A percentile compares a stretch with the other conserved stretches of the same genome.
These are phyloP conservation scores for Cryptosporidium bovis DNA, from an alignment of 169 alveolate genomes.

Conservation along the genomic window DNA sequence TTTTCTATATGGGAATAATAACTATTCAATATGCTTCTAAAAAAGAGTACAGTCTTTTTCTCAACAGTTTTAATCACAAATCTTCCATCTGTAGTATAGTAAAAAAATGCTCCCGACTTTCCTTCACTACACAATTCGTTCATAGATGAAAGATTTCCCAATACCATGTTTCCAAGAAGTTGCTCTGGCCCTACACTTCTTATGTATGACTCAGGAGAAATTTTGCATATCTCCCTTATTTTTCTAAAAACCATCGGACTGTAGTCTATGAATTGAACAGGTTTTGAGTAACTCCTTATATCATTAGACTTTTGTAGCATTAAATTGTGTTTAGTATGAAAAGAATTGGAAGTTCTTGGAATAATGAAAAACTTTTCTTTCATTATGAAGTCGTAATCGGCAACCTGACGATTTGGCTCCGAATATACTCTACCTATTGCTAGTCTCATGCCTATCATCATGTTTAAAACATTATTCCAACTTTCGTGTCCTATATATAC, in stretches of 20 bases:
- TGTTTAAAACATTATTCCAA: conserved; percentile 89
- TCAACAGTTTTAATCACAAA: conserved; percentile 81
- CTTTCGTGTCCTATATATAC: conserved; percentile 92
- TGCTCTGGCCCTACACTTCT: conserved; percentile 97
- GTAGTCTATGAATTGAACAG: conserved; percentile 90
- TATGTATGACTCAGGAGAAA: conserved; percentile 90
- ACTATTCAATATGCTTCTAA: conserved; percentile 77
- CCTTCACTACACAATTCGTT: conserved; percentile 95
- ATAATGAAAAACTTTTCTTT: conserved; percentile 61
- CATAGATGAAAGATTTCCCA: conserved; percentile 94
- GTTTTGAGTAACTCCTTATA: conserved; percentile 1
- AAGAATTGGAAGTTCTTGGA: conserved; percentile 24
- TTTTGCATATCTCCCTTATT: conserved; percentile 90
- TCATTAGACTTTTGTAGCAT: conserved; percentile 9
- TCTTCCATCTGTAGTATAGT: conserved; percentile 92
- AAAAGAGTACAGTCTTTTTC: conserved; percentile 77
- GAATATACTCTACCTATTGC: conserved; percentile 81
- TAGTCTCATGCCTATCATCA: conserved; percentile 90
- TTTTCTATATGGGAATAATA: conserved; percentile 78
- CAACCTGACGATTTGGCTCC: conserved; percentile 69
- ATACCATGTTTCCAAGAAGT: conserved; percentile 92
- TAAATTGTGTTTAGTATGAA: neutral
- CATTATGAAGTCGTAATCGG: conserved; percentile 69
- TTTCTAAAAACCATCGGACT: conserved; percentile 95
- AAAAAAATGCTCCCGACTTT: conserved; percentile 95